These are phyloP conservation scores for Penicillium hordei DNA, from an alignment of 2,329 filamentous ascomycete genomes.

Conservation along the genomic window DNA sequence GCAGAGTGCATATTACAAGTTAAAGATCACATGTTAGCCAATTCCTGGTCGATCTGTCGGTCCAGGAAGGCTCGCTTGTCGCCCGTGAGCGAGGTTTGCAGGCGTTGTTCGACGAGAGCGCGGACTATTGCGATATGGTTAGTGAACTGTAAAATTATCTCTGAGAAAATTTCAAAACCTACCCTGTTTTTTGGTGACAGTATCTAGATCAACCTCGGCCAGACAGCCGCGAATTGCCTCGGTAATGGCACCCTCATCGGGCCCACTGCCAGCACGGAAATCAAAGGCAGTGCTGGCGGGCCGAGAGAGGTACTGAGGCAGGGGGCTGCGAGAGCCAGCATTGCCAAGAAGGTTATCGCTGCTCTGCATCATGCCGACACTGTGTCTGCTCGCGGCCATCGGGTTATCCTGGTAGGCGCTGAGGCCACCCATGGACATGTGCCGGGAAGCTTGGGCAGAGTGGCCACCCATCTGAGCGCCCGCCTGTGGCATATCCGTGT, in stretches of 20 bases:
- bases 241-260: slow-evolving; percentile 76
- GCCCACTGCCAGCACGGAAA: slow-evolving; percentile 61
- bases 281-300: slow-evolving; percentile 57
- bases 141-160: slow-evolving; percentile 1
- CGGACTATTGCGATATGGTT: slow-evolving; percentile 52
- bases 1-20: slow-evolving; percentile 22
- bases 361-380: slow-evolving; percentile 45
- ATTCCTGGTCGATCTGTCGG: slow-evolving; percentile 85
- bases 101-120: slow-evolving; percentile 84
- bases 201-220: slow-evolving; percentile 86
- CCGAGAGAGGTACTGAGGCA: slow-evolving; percentile 50
- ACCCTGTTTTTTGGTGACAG: slow-evolving; percentile 95
- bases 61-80: slow-evolving; percentile 89
- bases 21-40: slow-evolving; percentile 77
- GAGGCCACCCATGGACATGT: slow-evolving; percentile 61
- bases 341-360: slow-evolving; percentile 46
- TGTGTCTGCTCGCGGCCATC: slow-evolving; percentile 40
- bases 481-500: slow-evolving; percentile 61
- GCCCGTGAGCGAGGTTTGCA: slow-evolving; percentile 84
- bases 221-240: slow-evolving; percentile 83
- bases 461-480: slow-evolving; percentile 23
- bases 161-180: slow-evolving; percentile 30
- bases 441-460: slow-evolving; percentile 42
- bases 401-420: slow-evolving; percentile 46
- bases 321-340: slow-evolving; percentile 48